phyloP scores from a whole-genome alignment of 208 protist species.

The Crithidia sp. region DNA sequence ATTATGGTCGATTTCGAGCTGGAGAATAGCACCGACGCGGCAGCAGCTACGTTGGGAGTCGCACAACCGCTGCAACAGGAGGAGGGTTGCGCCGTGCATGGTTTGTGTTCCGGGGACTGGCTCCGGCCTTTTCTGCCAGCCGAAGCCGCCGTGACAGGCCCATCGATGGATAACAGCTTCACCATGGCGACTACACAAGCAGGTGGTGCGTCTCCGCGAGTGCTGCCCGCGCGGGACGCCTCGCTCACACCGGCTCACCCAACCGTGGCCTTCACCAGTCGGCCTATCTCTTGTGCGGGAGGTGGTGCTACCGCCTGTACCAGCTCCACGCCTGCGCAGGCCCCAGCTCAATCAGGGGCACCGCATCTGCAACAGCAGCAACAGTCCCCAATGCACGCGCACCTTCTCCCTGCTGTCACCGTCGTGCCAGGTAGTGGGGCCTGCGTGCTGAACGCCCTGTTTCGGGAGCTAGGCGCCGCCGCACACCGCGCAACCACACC shows the following conservation, averaged over 20 bases:
- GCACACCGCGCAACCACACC: conserved; percentile 1
- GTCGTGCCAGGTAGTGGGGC: conserved; percentile 2
- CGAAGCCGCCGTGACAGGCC: conserved; percentile 9
- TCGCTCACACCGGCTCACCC: neutral
- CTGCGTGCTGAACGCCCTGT: conserved; percentile 21
- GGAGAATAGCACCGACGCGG: neutral
- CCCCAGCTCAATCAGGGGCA: too few species aligned
- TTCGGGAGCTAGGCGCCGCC: conserved; percentile 18
- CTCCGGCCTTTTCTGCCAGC: conserved; percentile 13
- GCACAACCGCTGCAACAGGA: neutral
- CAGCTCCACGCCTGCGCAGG: neutral
- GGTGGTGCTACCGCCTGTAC: neutral
- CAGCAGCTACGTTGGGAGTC: too few species aligned
- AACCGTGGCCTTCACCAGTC: conserved; percentile 1
- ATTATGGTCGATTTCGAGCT: conserved; percentile 16
- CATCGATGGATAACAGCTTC: neutral
- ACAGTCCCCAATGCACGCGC: too few species aligned
- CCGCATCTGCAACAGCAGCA: too few species aligned
- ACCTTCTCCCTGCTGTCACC: neutral
- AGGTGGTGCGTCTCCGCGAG: neutral
- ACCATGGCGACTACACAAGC: neutral
- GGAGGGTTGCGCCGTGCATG: neutral
- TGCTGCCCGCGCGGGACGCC: neutral
- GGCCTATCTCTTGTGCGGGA: conserved; percentile 17
- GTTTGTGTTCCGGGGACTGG: conserved; percentile 9